These are phyloP conservation scores for Talaromyces piceae DNA, from an alignment of 2,329 filamentous ascomycete species.

Conservation along the genomic window DNA sequence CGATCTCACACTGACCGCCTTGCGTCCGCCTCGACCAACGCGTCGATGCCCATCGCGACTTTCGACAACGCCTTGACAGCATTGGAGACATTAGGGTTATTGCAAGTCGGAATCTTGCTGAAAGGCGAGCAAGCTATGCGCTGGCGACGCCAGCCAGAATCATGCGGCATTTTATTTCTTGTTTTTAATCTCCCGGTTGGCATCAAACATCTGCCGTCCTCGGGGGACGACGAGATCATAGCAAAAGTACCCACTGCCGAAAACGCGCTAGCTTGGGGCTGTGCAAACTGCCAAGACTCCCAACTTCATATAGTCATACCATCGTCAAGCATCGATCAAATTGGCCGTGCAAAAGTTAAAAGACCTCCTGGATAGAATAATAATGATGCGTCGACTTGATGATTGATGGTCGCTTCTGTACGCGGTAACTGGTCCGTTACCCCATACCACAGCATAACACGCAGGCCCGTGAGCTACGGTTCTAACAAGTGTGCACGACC, in stretches of 20 bases:
- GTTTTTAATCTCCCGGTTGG: too few species aligned
- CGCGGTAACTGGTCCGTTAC: too few species aligned
- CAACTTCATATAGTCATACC: not conserved
- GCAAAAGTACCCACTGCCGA: not conserved
- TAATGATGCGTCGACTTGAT: not conserved
- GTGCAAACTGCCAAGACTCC: conserved; percentile 1
- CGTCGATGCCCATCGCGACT: not conserved
- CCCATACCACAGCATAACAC: too few species aligned
- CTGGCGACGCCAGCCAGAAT: too few species aligned
- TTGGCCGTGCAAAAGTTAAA: not conserved
- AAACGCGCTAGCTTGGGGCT: not conserved
- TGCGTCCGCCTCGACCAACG: not conserved
- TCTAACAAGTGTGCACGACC: too few species aligned
- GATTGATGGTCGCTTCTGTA: too few species aligned
- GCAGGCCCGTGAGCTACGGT: too few species aligned
- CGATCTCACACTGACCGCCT: not conserved
- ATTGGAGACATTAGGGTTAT: too few species aligned
- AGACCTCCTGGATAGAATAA: not conserved
- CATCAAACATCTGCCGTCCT: not conserved
- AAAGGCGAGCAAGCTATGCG: too few species aligned
- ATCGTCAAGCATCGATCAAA: conserved; percentile 4
- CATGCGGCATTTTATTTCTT: too few species aligned
- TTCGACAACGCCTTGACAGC: too few species aligned
- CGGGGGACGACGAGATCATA: not conserved
- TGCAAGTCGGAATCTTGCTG: too few species aligned